Base-by-base conservation (phyloP, 2,329 filamentous ascomycete species). In the Didymella sp. region DNA sequence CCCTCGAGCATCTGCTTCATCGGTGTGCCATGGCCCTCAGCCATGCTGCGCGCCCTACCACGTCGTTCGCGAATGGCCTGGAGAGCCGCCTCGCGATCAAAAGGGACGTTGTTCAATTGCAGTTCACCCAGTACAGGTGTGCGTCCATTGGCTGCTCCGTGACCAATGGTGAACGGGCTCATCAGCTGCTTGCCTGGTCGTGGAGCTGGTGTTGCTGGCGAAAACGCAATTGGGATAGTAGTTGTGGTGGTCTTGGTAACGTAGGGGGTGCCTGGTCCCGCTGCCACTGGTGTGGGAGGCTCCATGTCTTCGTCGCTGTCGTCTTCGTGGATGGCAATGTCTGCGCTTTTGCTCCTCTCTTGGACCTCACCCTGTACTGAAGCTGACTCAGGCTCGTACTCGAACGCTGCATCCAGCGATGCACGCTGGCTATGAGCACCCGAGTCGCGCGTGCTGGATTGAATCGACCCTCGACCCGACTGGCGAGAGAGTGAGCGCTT, bases 61-160 rank as follows among this genome's bases (percentile, higher is more conserved):
- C 90, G 80, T 25, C 90, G 82, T 76, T 91, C 87, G 50, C 87
- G 83, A 63, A 94, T 93, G 72, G 88, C 86, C 52, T 88, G 88
- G 15, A 94, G 82, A 3, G 90, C 90, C 74, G 92, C 83, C 73
- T 92, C 90, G 51, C 90, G 83, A 51, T 82, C 80, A 52, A 82
- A 67, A 15, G 71, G 73, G 11, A 74, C 64, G 43, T 70, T 70
- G 58, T 75, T 77, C 56, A 73, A 45, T 1, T 62, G 65, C 28
- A 75, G 52, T 51, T 75, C 71, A n/a, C 69, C 70, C 8, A 76
- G 56, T 3, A 70, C 68, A 15, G 69, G 70, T 3, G 72, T 68
- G 27, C 62, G 68, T 21, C 64, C 64, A 59, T 70, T 66, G 17
- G 63, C 66, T 11, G 71, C 71, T 46, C 61, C 67, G 46, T 77